Base-by-base conservation (phyloP, 176 grass and related monocot genomes). In the Metroxylon sagu region DNA sequence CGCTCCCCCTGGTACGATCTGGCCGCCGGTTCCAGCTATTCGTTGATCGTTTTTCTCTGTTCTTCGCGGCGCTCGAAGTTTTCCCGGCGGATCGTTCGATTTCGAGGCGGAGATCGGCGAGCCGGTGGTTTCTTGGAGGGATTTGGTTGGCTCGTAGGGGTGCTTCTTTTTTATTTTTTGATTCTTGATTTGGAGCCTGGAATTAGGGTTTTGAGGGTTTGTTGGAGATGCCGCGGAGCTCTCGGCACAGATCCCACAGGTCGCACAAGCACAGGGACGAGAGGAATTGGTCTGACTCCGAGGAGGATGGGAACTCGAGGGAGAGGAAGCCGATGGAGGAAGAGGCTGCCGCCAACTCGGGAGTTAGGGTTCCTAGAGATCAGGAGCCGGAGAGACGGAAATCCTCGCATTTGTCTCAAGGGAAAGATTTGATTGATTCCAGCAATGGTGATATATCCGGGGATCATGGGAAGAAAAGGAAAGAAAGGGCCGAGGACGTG, bases 121-220 rank as follows among this genome's bases (percentile, higher is more conserved):
- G 35, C 35, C 10, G 8, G 35, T 10, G 35, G 35, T 43, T 43
- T 10, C 35, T 43, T 43, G 35, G 12, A 43, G 35, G 35, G 35
- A 43, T 43, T 43, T 43, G 8, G 35, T 10, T 43, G 35, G 35
- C 35, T 43, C 1, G 35, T 43, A 2, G 10, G 35, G 12, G 35
- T 2, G 2, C 12, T 43, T 43, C 8, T 43, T 43, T 14, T 43
- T 39, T 8, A 10, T 39, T 39, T 43, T 43, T 31, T 6, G 35
- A 43, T 43, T 43, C 35, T 12, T 43, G 8, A 14, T 43, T 43
- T 3, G 35, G 21, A 23, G 21, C 1, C 21, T 43, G 54, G 69
- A 66, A 72, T 61, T 80, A 74, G 75, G 74, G 75, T 74, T 85
- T 81, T 59, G 56, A 43, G 60, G 52, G 64, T 70, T 79, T 49